Evolutionary conservation across 2,329 filamentous ascomycete genomes (phyloP).

Genomic region (Dactylonectria estremocensis): DNA sequence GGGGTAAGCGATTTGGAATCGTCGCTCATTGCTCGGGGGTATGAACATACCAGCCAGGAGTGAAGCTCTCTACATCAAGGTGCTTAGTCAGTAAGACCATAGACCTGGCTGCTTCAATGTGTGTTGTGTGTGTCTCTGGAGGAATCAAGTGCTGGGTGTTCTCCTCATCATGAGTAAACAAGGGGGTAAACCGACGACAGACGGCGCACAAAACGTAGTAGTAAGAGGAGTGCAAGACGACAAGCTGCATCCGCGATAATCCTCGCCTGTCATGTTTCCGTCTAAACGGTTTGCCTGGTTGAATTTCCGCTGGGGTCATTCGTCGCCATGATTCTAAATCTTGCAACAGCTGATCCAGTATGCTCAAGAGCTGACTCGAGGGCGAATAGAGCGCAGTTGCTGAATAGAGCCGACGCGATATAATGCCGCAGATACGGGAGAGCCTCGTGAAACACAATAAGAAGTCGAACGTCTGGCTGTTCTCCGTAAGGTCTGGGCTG

Average conservation of each 20-base stretch:
- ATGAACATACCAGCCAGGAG: conserved; percentile 8
- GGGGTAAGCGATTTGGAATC: too few relatives aligned
- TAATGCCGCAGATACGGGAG: conserved; percentile 7
- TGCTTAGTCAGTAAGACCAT: conserved; percentile 18
- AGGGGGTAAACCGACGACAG: conserved; percentile 3
- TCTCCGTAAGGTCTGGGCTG: too few relatives aligned
- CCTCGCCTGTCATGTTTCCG: not conserved
- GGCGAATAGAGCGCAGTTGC: not conserved
- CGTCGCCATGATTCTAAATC: not conserved
- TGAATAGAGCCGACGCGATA: conserved; percentile 6
- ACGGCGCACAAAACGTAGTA: conserved; percentile 14
- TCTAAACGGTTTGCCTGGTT: not conserved
- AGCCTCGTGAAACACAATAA: not conserved
- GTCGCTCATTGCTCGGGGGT: not conserved
- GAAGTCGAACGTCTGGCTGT: not conserved
- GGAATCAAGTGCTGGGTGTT: not conserved
- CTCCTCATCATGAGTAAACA: not conserved
- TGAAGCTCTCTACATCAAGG: conserved; percentile 25
- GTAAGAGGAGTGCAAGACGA: conserved; percentile 11
- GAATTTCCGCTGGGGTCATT: not conserved
- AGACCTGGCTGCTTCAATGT: conserved; percentile 15
- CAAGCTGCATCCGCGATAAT: not conserved
- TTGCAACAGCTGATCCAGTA: not conserved
- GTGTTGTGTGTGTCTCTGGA: not conserved
- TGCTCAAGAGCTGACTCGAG: not conserved